Conservation (phyloP, 371 early-diverging fungal genomes). For the Catenaria anguillulae region DNA sequence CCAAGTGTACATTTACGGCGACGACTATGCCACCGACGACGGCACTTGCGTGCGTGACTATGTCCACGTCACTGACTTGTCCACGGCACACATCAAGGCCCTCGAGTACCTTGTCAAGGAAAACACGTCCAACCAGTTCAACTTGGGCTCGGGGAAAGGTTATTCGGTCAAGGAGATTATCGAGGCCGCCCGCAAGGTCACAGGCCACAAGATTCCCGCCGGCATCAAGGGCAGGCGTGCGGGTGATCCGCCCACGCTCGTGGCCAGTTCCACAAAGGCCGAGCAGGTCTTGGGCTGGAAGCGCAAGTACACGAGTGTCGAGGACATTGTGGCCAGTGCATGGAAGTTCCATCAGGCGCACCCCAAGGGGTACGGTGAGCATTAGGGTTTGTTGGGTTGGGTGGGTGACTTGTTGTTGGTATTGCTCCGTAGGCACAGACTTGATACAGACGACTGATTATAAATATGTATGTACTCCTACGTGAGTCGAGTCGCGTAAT, state of each 20-base stretch:
- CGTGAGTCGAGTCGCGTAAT: too few species aligned
- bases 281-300: slow-evolving; percentile 33
- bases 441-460: too few species aligned
- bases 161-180: slow-evolving; percentile 30
- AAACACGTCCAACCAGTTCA: slow-evolving; percentile 15
- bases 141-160: slow-evolving; percentile 30
- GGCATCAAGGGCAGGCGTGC: slow-evolving; percentile 24
- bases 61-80: slow-evolving; percentile 33
- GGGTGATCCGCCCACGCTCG: slow-evolving; percentile 31
- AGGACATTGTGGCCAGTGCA: slow-evolving; percentile 23
- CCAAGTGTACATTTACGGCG: slow-evolving; percentile 27
- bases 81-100: slow-evolving; percentile 28
- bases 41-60: slow-evolving; percentile 31
- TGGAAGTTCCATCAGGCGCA: not conserved
- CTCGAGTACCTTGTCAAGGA: slow-evolving; percentile 26
- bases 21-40: slow-evolving; percentile 27
- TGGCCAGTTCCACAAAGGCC: slow-evolving; percentile 30
- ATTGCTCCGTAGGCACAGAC: too few species aligned
- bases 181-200: slow-evolving; percentile 28
- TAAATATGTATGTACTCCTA: too few species aligned
- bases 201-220: slow-evolving; percentile 34
- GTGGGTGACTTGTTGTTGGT: too few species aligned
- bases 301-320: slow-evolving; percentile 24
- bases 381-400: too few species aligned
- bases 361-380: not conserved